Percentiles rank a stretch among this genome's conserved stretches.
Conservation (phyloP, 257 asterid genomes). For the Nicotiana undulata region DNA sequence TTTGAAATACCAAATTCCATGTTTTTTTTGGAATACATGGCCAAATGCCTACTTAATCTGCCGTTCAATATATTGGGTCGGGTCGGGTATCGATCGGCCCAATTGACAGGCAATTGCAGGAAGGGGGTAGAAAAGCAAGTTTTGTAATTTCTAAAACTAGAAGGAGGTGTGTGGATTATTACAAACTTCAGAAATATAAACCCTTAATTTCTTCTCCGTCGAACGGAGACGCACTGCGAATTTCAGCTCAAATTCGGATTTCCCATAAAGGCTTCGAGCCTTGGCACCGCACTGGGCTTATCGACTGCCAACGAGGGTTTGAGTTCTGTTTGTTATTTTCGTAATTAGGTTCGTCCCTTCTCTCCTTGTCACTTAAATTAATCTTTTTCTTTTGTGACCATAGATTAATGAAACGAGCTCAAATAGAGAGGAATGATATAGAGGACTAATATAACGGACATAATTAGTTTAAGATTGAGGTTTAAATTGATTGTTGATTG, state of each 20-base stretch:
- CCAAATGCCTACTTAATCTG: no score
- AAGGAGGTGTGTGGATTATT: not conserved
- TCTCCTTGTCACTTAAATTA: not conserved
- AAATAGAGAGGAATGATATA: no score
- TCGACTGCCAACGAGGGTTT: no score
- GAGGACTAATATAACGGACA: no score
- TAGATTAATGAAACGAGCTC: no score
- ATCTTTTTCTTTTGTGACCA: no score
- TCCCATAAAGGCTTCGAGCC: not conserved
- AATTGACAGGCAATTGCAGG: not conserved
- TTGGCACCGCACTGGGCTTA: not conserved
- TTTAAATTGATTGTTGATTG: no score
- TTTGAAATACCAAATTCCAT: no score
- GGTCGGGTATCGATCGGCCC: no score
- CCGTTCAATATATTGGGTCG: no score
- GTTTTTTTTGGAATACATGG: no score
- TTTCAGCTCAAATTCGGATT: not conserved
- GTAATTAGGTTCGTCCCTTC: not conserved
- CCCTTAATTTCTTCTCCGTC: not conserved
- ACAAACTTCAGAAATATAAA: not conserved
- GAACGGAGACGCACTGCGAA: not conserved
- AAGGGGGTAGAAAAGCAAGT: not conserved
- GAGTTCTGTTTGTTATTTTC: not conserved
- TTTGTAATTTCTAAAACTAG: not conserved
- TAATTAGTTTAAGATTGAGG: no score